Evolutionary conservation across 305 asterid genomes (phyloP).

Genomic region (Fraxinus paxiana): DNA sequence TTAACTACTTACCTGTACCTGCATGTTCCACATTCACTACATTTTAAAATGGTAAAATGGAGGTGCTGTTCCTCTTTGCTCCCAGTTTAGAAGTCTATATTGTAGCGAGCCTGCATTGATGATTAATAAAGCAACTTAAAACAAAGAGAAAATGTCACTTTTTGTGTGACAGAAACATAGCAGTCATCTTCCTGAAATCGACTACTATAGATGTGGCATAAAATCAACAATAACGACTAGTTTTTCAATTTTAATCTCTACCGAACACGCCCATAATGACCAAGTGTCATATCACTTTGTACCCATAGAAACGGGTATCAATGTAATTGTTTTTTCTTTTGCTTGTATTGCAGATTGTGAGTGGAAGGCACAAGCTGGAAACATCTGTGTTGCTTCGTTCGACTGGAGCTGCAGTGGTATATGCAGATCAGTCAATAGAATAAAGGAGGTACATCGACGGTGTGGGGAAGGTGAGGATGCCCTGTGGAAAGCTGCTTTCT

Average conservation of each 20-base stretch:
- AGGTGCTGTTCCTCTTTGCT: not conserved
- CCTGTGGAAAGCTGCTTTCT: slow-evolving; percentile 66
- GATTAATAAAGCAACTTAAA: not conserved
- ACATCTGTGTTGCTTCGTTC: slow-evolving; percentile 74
- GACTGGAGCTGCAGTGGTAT: slow-evolving; percentile 97
- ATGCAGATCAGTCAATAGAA: slow-evolving; percentile 69
- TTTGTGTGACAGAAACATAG: not conserved
- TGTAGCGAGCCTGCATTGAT: not conserved
- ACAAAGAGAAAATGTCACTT: not conserved
- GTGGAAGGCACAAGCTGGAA: slow-evolving; percentile 91
- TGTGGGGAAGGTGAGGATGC: slow-evolving; percentile 81
- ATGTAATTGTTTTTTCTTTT: not conserved
- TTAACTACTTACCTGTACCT: not conserved
- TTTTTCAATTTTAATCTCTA: no score
- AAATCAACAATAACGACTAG: no score
- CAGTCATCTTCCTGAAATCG: not conserved
- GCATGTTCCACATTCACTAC: not conserved
- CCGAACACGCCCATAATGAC: not conserved
- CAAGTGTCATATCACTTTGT: not conserved
- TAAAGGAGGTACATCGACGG: slow-evolving; percentile 71
- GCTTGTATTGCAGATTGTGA: slow-evolving; percentile 58
- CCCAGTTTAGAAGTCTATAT: not conserved
- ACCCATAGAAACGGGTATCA: not conserved
- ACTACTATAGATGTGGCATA: not conserved
- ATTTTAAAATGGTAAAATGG: not conserved